These are phyloP conservation scores for Suhomyces canberraensis DNA, from an alignment of 805 yeast genomes.

Conservation along the genomic window DNA sequence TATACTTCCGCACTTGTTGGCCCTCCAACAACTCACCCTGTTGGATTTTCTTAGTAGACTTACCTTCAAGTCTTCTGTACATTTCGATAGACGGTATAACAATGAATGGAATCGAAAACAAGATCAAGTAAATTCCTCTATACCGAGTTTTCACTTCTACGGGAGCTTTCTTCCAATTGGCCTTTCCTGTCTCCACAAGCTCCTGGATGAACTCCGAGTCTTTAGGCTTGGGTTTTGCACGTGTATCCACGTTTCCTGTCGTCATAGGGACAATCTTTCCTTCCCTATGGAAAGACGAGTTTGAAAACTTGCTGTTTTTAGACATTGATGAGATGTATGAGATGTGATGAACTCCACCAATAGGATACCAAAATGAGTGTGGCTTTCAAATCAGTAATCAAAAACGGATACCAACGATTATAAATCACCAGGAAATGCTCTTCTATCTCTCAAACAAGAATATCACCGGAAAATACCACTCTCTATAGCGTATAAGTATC, in stretches of 20 bases:
- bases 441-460: no score
- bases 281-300: conserved; percentile 31
- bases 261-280: conserved; percentile 13
- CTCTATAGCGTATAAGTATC: no score
- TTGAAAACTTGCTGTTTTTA: conserved; percentile 18
- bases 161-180: conserved; percentile 45
- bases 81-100: conserved; percentile 33
- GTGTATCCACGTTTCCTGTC: conserved; percentile 5
- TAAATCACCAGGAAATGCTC: no score
- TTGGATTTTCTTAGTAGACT: conserved; percentile 37
- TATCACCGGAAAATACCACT: no score
- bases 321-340: no score
- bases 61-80: conserved; percentile 36
- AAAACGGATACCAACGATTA: no score
- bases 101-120: conserved; percentile 37
- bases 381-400: no score
- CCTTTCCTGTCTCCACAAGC: conserved; percentile 37
- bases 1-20: conserved; percentile 30
- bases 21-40: conserved; percentile 39
- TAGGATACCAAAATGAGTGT: no score
- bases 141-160: conserved; percentile 33
- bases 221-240: conserved; percentile 12
- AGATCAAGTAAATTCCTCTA: conserved; percentile 35
- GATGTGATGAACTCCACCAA: no score
- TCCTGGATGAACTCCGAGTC: conserved; percentile 34